A percentile compares a stretch with the other conserved stretches of the same genome.
Evolutionary conservation across 495 filamentous ascomycete genomes (phyloP).

Genomic region (Aspergillus wentii): DNA sequence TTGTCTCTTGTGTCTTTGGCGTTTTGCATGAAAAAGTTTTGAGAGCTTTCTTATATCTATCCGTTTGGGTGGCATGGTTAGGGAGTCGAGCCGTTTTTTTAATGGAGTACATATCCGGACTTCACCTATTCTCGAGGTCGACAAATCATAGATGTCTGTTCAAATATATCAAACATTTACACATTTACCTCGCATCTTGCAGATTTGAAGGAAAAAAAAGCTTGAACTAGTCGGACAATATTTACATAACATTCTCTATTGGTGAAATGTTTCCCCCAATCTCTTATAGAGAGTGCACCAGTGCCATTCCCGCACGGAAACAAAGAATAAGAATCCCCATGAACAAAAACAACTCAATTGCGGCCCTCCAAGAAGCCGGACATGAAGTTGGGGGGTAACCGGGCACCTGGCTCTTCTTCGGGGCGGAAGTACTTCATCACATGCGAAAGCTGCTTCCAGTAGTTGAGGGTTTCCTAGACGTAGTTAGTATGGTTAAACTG

Average conservation of each 20-base stretch:
- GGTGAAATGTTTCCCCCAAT: conserved; percentile 13
- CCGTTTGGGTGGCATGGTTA: conserved; percentile 2
- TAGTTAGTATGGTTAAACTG: conserved; percentile 2
- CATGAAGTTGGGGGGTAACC: conserved; percentile 83
- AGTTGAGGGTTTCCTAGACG: conserved; percentile 90
- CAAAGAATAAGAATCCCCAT: conserved; percentile 15
- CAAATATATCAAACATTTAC: no score
- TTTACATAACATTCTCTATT: conserved; percentile 39
- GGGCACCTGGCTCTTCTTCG: conserved; percentile 77
- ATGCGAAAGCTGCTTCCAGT: conserved; percentile 96
- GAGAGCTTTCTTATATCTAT: not conserved
- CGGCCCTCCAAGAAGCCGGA: conserved; percentile 80
- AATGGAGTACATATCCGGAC: not conserved
- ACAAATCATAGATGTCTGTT: not conserved
- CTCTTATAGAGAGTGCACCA: no score
- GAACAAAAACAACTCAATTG: conserved; percentile 29
- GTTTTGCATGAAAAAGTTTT: not conserved
- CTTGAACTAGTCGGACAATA: conserved; percentile 36
- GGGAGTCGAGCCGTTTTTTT: not conserved
- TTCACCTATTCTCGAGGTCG: not conserved
- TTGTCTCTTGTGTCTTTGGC: conserved; percentile 1
- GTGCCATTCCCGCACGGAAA: conserved; percentile 18
- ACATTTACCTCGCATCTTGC: no score
- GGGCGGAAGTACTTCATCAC: conserved; percentile 94
- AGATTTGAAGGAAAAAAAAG: conserved; percentile 4